Percentiles rank a stretch among this genome's conserved stretches.
Conservation (phyloP, 2,329 filamentous ascomycete genomes). For the Cladosporium velox region DNA sequence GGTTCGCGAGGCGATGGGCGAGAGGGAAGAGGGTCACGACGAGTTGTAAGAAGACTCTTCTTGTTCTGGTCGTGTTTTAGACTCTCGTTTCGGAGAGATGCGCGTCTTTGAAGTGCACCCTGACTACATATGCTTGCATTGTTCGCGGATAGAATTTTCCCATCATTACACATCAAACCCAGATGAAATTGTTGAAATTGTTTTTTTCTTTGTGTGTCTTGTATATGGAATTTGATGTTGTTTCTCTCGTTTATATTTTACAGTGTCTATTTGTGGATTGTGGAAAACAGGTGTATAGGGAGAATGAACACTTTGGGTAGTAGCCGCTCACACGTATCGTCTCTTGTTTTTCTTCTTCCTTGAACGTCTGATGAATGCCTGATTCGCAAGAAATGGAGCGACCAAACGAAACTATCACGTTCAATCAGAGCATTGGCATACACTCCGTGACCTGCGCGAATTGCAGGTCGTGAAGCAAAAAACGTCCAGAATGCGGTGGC, state of each 20-base stretch:
- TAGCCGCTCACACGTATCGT: neutral
- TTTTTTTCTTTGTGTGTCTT: neutral
- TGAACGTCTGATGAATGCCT: too few relatives aligned
- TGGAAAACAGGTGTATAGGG: too few relatives aligned
- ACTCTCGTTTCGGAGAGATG: neutral
- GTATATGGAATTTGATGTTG: neutral
- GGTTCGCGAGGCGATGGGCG: conserved; percentile 25
- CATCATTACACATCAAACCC: neutral
- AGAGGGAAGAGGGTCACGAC: conserved; percentile 22
- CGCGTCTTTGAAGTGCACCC: neutral
- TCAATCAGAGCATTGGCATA: too few relatives aligned
- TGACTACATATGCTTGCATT: neutral
- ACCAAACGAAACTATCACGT: too few relatives aligned
- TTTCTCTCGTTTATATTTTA: neutral
- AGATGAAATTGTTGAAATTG: neutral
- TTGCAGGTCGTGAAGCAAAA: too few relatives aligned
- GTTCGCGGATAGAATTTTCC: neutral
- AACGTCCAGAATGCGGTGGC: too few relatives aligned
- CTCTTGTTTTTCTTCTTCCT: too few relatives aligned
- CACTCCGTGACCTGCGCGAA: too few relatives aligned
- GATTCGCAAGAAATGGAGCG: too few relatives aligned
- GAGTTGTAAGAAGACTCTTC: conserved; percentile 22
- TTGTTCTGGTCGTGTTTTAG: neutral
- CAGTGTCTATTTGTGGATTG: neutral
- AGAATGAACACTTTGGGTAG: too few relatives aligned